A percentile compares a stretch with the other conserved stretches of the same genome.
Evolutionary conservation across 805 yeast genomes (phyloP).

Genomic region (Yarrowia phangngaensis): DNA sequence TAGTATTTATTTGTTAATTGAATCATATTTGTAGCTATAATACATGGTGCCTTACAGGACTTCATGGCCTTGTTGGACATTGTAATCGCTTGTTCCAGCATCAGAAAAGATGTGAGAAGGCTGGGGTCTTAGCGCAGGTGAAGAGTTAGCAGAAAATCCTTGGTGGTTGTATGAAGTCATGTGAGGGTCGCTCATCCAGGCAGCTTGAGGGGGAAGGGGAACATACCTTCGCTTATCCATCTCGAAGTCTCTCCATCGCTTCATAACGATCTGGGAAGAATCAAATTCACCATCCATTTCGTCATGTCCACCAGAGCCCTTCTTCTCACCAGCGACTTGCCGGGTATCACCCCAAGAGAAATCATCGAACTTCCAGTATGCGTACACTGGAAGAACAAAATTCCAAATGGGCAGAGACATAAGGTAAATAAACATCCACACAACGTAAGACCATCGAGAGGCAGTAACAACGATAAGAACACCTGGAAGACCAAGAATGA

Average conservation of each 20-base stretch:
- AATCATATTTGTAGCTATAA: neutral
- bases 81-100: conserved; percentile 20
- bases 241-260: conserved; percentile 93
- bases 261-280: conserved; percentile 84
- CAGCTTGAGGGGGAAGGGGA: conserved; percentile 26
- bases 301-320: conserved; percentile 57
- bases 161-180: conserved; percentile 24
- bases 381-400: conserved; percentile 76
- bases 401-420: conserved; percentile 89
- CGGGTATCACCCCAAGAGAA: conserved; percentile 97
- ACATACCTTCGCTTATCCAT: conserved; percentile 57
- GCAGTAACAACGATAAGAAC: conserved; percentile 75
- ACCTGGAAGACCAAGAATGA: conserved; percentile 85
- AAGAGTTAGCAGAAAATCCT: conserved; percentile 26
- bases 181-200: conserved; percentile 28
- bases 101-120: conserved; percentile 8
- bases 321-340: conserved; percentile 64
- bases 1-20: conserved; percentile 1
- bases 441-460: conserved; percentile 62
- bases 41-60: conserved; percentile 19
- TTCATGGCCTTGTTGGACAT: conserved; percentile 23
- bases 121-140: conserved; percentile 23
- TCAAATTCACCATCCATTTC: conserved; percentile 80
- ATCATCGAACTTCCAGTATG: conserved; percentile 95
- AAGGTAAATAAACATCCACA: conserved; percentile 77